phyloP scores from a whole-genome alignment of 345 rosid species.

The Brassica juncea region DNA sequence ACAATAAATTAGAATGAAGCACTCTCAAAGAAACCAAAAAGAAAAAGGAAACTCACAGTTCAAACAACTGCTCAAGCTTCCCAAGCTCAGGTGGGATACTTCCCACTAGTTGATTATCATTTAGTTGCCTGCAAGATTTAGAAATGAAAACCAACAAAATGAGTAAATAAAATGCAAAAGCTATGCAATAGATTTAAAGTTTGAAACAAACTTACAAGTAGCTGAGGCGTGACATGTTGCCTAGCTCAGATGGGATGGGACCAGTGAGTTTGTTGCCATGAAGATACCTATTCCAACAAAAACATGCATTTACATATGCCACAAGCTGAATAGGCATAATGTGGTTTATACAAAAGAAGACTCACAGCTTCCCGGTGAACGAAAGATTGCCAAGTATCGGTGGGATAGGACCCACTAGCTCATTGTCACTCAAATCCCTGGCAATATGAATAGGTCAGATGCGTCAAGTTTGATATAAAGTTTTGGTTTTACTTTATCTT shows the following conservation, averaged over 20 bases:
- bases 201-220: conserved; percentile 60
- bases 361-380: conserved; percentile 88
- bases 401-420: conserved; percentile 84
- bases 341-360: neutral
- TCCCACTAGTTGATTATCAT: conserved; percentile 69
- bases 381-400: conserved; percentile 91
- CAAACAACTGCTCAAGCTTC: conserved; percentile 85
- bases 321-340: neutral
- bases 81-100: conserved; percentile 92
- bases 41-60: conserved; percentile 55
- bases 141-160: neutral
- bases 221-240: conserved; percentile 95
- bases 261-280: conserved; percentile 93
- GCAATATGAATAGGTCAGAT: neutral
- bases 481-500: neutral
- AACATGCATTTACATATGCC: neutral
- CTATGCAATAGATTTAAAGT: neutral
- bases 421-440: conserved; percentile 95
- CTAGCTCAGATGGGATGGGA: conserved; percentile 92
- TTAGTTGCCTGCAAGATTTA: conserved; percentile 62
- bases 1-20: neutral
- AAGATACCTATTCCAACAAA: conserved; percentile 59
- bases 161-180: conserved; percentile 6
- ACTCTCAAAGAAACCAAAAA: neutral
- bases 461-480: neutral